A percentile compares a stretch with the other conserved stretches of the same genome.
phyloP scores from a whole-genome alignment of 202 grass and related monocot genomes.

The Bolboschoenoplectus hybrid region DNA sequence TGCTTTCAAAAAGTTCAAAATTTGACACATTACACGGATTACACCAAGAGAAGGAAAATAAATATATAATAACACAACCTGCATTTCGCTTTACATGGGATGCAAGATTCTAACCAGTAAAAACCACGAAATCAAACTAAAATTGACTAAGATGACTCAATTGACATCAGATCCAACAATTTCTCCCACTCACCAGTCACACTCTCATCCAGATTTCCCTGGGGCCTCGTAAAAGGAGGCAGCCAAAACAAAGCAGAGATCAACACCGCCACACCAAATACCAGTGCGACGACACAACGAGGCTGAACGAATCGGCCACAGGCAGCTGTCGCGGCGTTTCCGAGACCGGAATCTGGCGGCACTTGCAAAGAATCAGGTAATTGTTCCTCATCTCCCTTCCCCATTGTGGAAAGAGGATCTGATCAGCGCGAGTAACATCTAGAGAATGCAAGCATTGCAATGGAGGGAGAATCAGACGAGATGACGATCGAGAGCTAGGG shows the following conservation, averaged over 20 bases:
- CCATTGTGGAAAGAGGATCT: slow-evolving; percentile 51
- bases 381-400: slow-evolving; percentile 53
- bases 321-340: slow-evolving; percentile 15
- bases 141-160: not conserved
- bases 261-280: slow-evolving; percentile 60
- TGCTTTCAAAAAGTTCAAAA: not conserved
- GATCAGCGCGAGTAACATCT: slow-evolving; percentile 37
- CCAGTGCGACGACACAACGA: slow-evolving; percentile 48
- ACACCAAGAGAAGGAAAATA: not conserved
- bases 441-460: slow-evolving; percentile 1
- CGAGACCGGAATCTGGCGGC: slow-evolving; percentile 34
- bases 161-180: slow-evolving; percentile 35
- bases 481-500: slow-evolving; percentile 16
- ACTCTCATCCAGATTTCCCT: slow-evolving; percentile 39
- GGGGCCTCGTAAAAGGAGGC: slow-evolving; percentile 59
- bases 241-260: slow-evolving; percentile 68
- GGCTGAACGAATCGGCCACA: slow-evolving; percentile 42
- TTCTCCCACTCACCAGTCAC: slow-evolving; percentile 49
- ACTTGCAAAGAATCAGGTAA: not conserved
- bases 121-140: slow-evolving; percentile 18
- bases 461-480: not conserved
- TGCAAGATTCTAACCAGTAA: not conserved
- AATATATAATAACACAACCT: not conserved
- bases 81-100: not conserved
- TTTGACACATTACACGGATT: not conserved